These are phyloP conservation scores for Cadophora luteo-olivacea DNA, from an alignment of 2,329 filamentous ascomycete species.

Conservation along the genomic window DNA sequence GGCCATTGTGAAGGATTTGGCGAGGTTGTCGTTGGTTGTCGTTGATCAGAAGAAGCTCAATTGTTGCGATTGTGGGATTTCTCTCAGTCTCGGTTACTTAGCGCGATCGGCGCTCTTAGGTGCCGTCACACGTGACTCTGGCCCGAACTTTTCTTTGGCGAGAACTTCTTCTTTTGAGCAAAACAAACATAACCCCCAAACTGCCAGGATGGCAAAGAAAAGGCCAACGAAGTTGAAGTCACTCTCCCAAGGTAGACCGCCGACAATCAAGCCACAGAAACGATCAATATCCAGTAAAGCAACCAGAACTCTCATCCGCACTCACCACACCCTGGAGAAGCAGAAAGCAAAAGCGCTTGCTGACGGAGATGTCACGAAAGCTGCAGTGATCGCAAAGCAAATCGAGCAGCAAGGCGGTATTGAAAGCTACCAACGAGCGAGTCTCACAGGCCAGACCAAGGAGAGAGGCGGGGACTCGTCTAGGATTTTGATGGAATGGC, in stretches of 20 bases:
- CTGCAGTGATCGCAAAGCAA: slow-evolving; percentile 55
- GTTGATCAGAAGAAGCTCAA: slow-evolving; percentile 20
- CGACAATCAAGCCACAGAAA: slow-evolving; percentile 51
- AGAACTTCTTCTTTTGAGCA: not conserved
- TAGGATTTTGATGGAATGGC: slow-evolving; percentile 68
- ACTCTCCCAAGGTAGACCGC: slow-evolving; percentile 61
- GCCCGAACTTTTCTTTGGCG: not conserved
- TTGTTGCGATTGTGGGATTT: slow-evolving; percentile 29
- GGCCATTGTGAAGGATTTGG: slow-evolving; percentile 42
- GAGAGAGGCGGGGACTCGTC: slow-evolving; percentile 74
- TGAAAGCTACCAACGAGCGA: slow-evolving; percentile 69
- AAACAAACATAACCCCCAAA: not conserved
- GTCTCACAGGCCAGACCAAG: slow-evolving; percentile 69
- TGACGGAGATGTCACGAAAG: slow-evolving; percentile 58
- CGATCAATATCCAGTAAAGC: slow-evolving; percentile 69
- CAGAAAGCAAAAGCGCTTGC: slow-evolving; percentile 60
- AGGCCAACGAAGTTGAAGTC: slow-evolving; percentile 52
- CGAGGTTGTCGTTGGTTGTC: slow-evolving; percentile 33
- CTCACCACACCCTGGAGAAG: slow-evolving; percentile 70
- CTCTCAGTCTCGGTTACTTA: slow-evolving; percentile 5
- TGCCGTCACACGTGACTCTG: not conserved
- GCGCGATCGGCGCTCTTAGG: not conserved
- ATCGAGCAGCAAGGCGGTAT: slow-evolving; percentile 66
- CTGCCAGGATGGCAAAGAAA: slow-evolving; percentile 53
- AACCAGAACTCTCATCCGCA: slow-evolving; percentile 69